A percentile compares a stretch with the other conserved stretches of the same genome.
Conservation (phyloP, 768 basidiomycete species). For the Collybiopsis confluens region DNA sequence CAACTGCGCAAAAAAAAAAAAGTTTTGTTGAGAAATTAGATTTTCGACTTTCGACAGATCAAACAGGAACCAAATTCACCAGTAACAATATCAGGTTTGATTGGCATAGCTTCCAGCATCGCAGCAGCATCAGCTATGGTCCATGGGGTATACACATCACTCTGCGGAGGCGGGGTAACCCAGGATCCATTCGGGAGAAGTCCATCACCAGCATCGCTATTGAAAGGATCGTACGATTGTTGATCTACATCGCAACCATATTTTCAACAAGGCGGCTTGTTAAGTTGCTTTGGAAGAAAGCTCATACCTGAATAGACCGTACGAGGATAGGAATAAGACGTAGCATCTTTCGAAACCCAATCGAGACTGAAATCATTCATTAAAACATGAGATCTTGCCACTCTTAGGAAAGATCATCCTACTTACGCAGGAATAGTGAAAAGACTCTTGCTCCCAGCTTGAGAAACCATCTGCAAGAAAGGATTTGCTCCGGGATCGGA, state of each 20-base stretch:
- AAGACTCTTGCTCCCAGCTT: constrained; percentile 37
- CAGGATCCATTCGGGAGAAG: constrained; percentile 43
- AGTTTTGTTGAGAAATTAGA: not conserved
- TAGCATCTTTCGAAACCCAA: constrained; percentile 51
- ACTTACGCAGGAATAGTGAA: constrained; percentile 50
- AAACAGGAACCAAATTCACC: not conserved
- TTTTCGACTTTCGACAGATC: not conserved
- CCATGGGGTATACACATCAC: constrained; percentile 42
- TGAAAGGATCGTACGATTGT: constrained; percentile 41
- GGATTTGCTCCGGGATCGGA: constrained; percentile 35
- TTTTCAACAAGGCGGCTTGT: not conserved
- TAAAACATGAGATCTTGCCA: too few relatives aligned
- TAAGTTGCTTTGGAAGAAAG: not conserved
- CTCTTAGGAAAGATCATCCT: too few relatives aligned
- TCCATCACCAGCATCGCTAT: constrained; percentile 46
- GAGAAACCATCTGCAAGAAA: constrained; percentile 46
- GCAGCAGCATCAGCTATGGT: constrained; percentile 37
- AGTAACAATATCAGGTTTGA: constrained; percentile 45
- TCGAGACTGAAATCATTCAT: constrained; percentile 47
- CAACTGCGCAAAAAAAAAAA: too few relatives aligned
- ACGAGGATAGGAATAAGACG: constrained; percentile 48
- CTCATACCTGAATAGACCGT: constrained; percentile 40
- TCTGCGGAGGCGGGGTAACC: constrained; percentile 36
- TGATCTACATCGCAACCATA: constrained; percentile 29
- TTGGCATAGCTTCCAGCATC: constrained; percentile 41